Evolutionary conservation across 1,139 yeast genomes (phyloP).

Genomic region (Arxiozyma bovina): DNA sequence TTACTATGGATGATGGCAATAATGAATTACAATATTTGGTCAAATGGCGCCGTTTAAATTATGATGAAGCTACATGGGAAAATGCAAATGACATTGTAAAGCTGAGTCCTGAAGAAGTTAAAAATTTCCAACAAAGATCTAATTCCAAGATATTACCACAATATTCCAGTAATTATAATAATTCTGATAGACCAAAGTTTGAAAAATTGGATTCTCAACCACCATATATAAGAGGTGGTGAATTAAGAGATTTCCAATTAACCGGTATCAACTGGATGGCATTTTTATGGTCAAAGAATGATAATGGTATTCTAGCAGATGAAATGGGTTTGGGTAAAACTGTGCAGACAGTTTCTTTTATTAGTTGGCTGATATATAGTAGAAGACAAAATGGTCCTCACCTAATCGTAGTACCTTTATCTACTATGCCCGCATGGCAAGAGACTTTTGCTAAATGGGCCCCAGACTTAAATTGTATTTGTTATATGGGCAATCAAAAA

Average conservation of each 20-base stretch:
- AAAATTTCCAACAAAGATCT: constrained; percentile 69
- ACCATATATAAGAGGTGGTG: constrained; percentile 81
- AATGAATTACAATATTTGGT: constrained; percentile 72
- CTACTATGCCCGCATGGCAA: constrained; percentile 98
- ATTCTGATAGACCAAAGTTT: constrained; percentile 72
- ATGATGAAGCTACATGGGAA: constrained; percentile 98
- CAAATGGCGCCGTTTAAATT: constrained; percentile 88
- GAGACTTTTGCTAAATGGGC: constrained; percentile 98
- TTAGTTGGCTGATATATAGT: constrained; percentile 90
- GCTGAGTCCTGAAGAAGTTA: constrained; percentile 76
- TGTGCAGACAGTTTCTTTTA: constrained; percentile 89
- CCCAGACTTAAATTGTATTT: constrained; percentile 87
- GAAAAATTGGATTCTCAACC: constrained; percentile 87
- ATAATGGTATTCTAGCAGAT: constrained; percentile 95
- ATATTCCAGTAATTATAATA: constrained; percentile 64
- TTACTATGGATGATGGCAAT: constrained; percentile 50
- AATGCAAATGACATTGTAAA: constrained; percentile 79
- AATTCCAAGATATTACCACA: constrained; percentile 81
- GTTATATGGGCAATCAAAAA: constrained; percentile 85
- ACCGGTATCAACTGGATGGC: constrained; percentile 99
- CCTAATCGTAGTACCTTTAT: constrained; percentile 87
- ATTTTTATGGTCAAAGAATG: constrained; percentile 92
- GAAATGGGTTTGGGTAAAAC: constrained; percentile 99
- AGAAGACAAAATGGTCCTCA: constrained; percentile 97
- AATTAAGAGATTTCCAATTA: constrained; percentile 89